A percentile compares a stretch with the other conserved stretches of the same genome.
These are phyloP conservation scores for Solanum megistacrolobum DNA, from an alignment of 257 asterid species.

Conservation along the genomic window DNA sequence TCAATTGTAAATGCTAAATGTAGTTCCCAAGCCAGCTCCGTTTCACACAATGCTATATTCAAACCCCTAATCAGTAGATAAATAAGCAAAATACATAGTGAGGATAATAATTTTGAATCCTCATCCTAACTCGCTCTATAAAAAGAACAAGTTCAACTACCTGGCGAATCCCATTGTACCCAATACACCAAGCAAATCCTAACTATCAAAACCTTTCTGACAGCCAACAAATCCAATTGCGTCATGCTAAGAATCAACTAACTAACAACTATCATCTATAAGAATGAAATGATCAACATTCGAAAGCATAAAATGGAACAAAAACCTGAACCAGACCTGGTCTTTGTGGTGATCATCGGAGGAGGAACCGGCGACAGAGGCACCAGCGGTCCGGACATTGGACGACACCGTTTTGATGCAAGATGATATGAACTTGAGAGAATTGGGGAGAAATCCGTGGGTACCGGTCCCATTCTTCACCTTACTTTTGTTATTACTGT, in stretches of 20 bases:
- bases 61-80: not conserved
- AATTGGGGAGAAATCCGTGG: conserved; percentile 32
- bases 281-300: not conserved
- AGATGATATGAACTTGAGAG: conserved; percentile 39
- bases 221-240: not conserved
- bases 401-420: conserved; percentile 42
- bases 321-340: conserved; percentile 13
- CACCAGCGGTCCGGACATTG: conserved; percentile 39
- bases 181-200: not conserved
- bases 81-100: not conserved
- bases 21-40: not conserved
- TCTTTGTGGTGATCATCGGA: conserved; percentile 35
- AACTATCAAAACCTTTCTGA: not conserved
- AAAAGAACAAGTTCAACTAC: not conserved
- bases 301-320: not conserved
- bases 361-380: conserved; percentile 32
- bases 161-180: not conserved
- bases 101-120: not conserved
- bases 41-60: not conserved
- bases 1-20: not conserved
- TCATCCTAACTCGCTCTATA: not conserved
- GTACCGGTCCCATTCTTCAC: conserved; percentile 17
- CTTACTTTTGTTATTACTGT: conserved; percentile 1
- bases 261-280: not conserved
- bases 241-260: not conserved